Conservation (phyloP, 116 monocot species). For the Zostera marina region DNA sequence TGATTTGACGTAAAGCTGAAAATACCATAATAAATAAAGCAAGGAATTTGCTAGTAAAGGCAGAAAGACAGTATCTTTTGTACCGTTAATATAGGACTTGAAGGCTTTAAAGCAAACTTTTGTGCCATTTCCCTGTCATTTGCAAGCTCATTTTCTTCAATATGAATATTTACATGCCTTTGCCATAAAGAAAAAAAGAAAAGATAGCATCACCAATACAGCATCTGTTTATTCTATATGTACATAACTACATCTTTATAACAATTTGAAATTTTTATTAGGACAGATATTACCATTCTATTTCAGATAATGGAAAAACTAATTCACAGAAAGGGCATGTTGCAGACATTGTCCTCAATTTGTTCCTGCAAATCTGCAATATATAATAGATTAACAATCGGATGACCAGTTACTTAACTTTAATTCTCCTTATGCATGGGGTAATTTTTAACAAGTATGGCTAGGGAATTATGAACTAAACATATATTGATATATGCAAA, state of each 20-base stretch:
- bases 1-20: no score
- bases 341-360: background rate
- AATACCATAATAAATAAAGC: no score
- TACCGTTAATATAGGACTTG: constrained; percentile 30
- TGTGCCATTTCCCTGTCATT: constrained; percentile 55
- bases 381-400: no score
- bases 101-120: constrained; percentile 32
- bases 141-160: constrained; percentile 55
- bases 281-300: background rate
- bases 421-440: no score
- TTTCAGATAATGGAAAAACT: background rate
- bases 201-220: background rate
- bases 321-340: background rate
- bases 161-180: constrained; percentile 83
- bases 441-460: no score
- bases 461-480: no score
- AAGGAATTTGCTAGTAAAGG: no score
- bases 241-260: background rate
- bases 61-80: background rate
- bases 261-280: background rate
- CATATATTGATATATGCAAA: no score
- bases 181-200: background rate
- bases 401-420: no score
- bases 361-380: background rate
- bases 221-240: no score